Conservation (phyloP, 2,329 filamentous ascomycete species). For the Penicillium sp. region DNA sequence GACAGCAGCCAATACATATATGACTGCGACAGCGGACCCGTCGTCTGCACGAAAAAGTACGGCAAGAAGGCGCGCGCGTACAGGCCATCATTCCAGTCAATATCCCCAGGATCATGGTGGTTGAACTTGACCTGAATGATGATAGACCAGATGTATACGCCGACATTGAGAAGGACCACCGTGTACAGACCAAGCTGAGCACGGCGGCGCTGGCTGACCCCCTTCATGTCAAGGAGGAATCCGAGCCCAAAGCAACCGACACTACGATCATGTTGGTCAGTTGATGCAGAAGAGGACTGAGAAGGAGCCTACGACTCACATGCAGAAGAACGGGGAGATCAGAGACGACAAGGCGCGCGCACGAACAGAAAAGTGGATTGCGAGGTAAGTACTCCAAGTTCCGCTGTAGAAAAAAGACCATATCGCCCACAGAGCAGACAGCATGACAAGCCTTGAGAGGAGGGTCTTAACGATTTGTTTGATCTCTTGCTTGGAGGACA, state of each 20-base stretch:
- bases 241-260: constrained; percentile 56
- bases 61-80: constrained; percentile 53
- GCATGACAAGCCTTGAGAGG: constrained; percentile 46
- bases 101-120: constrained; percentile 44
- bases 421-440: constrained; percentile 49
- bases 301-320: constrained; percentile 34
- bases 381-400: constrained; percentile 53
- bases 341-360: constrained; percentile 52
- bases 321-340: constrained; percentile 56
- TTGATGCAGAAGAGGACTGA: background rate
- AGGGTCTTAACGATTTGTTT: constrained; percentile 47
- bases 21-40: constrained; percentile 47
- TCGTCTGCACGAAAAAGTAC: constrained; percentile 57
- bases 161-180: constrained; percentile 52
- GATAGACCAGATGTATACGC: constrained; percentile 58
- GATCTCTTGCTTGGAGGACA: constrained; percentile 47
- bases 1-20: constrained; percentile 54
- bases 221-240: constrained; percentile 51
- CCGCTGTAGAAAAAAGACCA: constrained; percentile 57
- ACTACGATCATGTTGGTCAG: constrained; percentile 21
- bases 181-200: constrained; percentile 53
- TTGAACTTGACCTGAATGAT: constrained; percentile 53
- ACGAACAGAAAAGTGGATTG: constrained; percentile 51
- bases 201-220: constrained; percentile 49
- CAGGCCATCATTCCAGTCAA: constrained; percentile 52